Evolutionary conservation across 1,139 yeast species (phyloP).

Genomic region (Suhomyces chickasaworum): DNA sequence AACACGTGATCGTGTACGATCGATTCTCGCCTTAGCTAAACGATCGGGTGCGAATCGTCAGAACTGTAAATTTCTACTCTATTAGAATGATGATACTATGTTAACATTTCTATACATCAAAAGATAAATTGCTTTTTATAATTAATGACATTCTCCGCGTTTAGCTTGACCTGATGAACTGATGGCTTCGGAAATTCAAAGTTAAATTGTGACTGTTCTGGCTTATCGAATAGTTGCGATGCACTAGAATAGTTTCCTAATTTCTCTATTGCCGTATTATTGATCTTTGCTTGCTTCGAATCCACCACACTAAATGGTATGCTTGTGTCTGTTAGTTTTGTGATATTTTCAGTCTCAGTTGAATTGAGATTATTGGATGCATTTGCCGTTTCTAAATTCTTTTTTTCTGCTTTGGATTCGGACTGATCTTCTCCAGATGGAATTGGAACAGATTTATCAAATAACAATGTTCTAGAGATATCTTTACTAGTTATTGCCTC

Average conservation of each 20-base stretch:
- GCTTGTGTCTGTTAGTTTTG: neutral
- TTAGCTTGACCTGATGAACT: constrained; percentile 24
- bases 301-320: neutral
- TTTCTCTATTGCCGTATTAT: neutral
- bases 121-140: constrained; percentile 33
- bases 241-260: neutral
- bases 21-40: no score
- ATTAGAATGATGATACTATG: neutral
- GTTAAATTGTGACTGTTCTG: neutral
- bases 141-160: constrained; percentile 30
- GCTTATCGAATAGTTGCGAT: neutral
- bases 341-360: neutral
- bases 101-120: constrained; percentile 6
- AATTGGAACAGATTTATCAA: constrained; percentile 31
- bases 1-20: neutral
- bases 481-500: constrained; percentile 36
- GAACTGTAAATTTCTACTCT: no score
- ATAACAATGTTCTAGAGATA: constrained; percentile 39
- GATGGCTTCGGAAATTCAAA: constrained; percentile 33
- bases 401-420: neutral
- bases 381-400: neutral
- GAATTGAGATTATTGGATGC: neutral
- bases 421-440: neutral
- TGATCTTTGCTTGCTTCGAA: neutral
- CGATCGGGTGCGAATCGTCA: no score